A percentile compares a stretch with the other conserved stretches of the same genome.
These are phyloP conservation scores for Samsoniella hepiali DNA, from an alignment of 2,329 filamentous ascomycete genomes.

Conservation along the genomic window DNA sequence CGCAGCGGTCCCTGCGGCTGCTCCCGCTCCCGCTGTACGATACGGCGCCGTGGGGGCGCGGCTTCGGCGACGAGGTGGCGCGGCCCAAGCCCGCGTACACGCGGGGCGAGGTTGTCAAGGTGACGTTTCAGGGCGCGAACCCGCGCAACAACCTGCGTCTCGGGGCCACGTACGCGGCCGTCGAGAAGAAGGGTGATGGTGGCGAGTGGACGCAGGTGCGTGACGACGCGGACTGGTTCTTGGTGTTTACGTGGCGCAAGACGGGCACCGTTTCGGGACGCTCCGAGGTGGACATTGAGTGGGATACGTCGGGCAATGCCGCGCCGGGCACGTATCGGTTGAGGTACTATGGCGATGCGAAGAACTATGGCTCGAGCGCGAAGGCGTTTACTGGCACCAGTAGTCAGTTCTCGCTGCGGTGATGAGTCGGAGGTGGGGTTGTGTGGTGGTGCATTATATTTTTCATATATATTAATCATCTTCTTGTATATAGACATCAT, in stretches of 20 bases:
- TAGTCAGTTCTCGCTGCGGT: slow-evolving; percentile 54
- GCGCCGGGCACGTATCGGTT: slow-evolving; percentile 69
- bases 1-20: slow-evolving; percentile 68
- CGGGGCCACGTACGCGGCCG: slow-evolving; percentile 71
- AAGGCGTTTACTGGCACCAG: slow-evolving; percentile 67
- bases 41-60: slow-evolving; percentile 58
- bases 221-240: slow-evolving; percentile 77
- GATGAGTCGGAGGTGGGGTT: no score
- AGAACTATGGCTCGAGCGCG: slow-evolving; percentile 59
- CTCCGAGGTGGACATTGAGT: slow-evolving; percentile 74
- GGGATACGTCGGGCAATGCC: slow-evolving; percentile 59
- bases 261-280: slow-evolving; percentile 66
- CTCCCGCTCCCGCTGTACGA: slow-evolving; percentile 78
- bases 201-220: slow-evolving; percentile 62
- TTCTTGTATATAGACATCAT: no score
- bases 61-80: slow-evolving; percentile 65
- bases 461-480: not conserved
- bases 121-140: slow-evolving; percentile 79
- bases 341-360: slow-evolving; percentile 81
- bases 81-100: slow-evolving; percentile 54
- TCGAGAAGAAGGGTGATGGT: slow-evolving; percentile 58
- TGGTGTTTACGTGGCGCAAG: slow-evolving; percentile 77
- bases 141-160: slow-evolving; percentile 82
- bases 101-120: slow-evolving; percentile 60
- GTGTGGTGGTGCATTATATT: not conserved